Evolutionary conservation across 1,139 yeast genomes (phyloP), one percentile per base, ranked within the genome.

Genomic region (Kodamaea derodonti): DNA sequence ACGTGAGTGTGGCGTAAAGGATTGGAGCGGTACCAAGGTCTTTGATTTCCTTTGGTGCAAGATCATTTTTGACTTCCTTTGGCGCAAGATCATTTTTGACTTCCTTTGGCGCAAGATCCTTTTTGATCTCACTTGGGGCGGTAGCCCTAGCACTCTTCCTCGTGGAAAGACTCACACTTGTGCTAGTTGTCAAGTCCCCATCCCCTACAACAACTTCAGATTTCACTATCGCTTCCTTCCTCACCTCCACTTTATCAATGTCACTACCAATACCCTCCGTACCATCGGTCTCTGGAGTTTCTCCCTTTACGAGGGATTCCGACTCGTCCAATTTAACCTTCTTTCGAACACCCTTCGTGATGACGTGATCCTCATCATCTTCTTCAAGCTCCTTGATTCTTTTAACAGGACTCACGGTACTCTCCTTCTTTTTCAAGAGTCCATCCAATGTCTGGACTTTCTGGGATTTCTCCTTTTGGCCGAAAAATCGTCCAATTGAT

Each of bases 1-100:
- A 72, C 20, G 85, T 75, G 27, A 92, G 59, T 14, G 74, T 73
- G 2, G 81, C 62, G 53, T 87, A 90, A 5, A 80, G 77, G 14
- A 84, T 69, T 24, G 26, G 7, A n/a, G n/a, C n/a, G n/a, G n/a
- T n/a, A n/a, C n/a, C n/a, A n/a, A n/a, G n/a, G n/a, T n/a, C n/a
- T n/a, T n/a, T n/a, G n/a, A n/a, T n/a, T n/a, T n/a, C n/a, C n/a
- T n/a, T n/a, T n/a, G n/a, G n/a, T n/a, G n/a, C n/a, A n/a, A n/a
- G n/a, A n/a, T n/a, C n/a, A n/a, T n/a, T n/a, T n/a, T n/a, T n/a
- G n/a, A n/a, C n/a, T n/a, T n/a, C n/a, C n/a, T n/a, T n/a, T n/a
- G n/a, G n/a, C n/a, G n/a, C n/a, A n/a, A n/a, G n/a, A n/a, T n/a
- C n/a, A n/a, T n/a, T n/a, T n/a, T n/a, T n/a, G n/a, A n/a, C n/a